Percentiles rank a stretch among this genome's conserved stretches.
These are phyloP conservation scores for Dipodascopsis tothii DNA, from an alignment of 805 yeast species.

Conservation along the genomic window DNA sequence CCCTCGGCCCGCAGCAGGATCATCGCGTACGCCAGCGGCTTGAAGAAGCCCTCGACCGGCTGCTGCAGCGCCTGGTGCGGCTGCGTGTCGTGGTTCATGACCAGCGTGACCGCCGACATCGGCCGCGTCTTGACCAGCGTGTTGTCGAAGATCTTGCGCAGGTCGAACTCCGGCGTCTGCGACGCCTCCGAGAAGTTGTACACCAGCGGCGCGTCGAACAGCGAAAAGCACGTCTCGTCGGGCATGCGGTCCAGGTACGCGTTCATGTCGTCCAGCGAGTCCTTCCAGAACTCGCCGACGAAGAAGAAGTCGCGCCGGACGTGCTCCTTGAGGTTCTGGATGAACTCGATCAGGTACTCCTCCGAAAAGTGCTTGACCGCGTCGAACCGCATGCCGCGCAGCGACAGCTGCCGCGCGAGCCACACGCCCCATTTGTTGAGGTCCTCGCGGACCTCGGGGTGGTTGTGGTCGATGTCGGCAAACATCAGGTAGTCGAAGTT, in stretches of 20 bases:
- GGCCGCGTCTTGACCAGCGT: slow-evolving; percentile 16
- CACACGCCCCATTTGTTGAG: slow-evolving; percentile 20
- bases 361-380: slow-evolving; percentile 22
- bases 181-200: slow-evolving; percentile 20
- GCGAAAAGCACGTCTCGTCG: slow-evolving; percentile 7
- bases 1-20: slow-evolving; percentile 18
- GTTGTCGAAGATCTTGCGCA: slow-evolving; percentile 16
- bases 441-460: slow-evolving; percentile 19
- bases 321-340: slow-evolving; percentile 6
- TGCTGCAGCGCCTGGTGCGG: slow-evolving; percentile 21
- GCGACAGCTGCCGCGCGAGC: slow-evolving; percentile 13
- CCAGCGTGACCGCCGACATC: slow-evolving; percentile 17
- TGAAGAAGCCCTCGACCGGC: slow-evolving; percentile 19
- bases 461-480: slow-evolving; percentile 22
- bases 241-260: slow-evolving; percentile 17
- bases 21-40: slow-evolving; percentile 20
- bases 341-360: slow-evolving; percentile 15
- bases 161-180: slow-evolving; percentile 10
- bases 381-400: slow-evolving; percentile 22
- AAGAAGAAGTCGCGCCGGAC: slow-evolving; percentile 15
- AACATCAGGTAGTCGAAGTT: slow-evolving; percentile 22
- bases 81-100: slow-evolving; percentile 22
- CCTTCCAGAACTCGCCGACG: slow-evolving; percentile 23
- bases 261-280: slow-evolving; percentile 13
- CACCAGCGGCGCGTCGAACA: slow-evolving; percentile 21